phyloP scores from a whole-genome alignment of 2,329 filamentous ascomycete genomes.

The Xenoacremonium recifei region DNA sequence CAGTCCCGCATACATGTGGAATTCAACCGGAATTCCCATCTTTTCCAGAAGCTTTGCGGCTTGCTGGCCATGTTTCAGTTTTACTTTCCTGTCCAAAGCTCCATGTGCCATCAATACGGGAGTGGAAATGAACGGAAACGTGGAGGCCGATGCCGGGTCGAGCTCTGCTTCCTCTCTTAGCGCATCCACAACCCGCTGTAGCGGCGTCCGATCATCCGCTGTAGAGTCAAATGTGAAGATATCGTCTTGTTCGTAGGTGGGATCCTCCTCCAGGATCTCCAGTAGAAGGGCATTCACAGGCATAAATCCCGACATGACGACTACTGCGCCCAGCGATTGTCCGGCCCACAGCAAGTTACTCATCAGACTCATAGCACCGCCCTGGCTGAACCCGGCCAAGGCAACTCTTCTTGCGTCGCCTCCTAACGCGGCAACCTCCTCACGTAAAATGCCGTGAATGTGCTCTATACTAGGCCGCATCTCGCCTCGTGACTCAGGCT shows the following conservation, averaged over 20 bases:
- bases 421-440: slow-evolving; percentile 33
- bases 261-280: slow-evolving; percentile 9
- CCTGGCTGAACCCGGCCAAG: slow-evolving; percentile 53
- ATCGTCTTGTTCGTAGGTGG: slow-evolving; percentile 10
- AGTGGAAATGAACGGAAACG: slow-evolving; percentile 22
- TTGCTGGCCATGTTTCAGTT: slow-evolving; percentile 32
- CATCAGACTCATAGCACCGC: slow-evolving; percentile 46
- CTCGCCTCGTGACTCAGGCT: slow-evolving; percentile 27
- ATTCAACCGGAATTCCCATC: slow-evolving; percentile 34
- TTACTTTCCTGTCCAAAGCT: slow-evolving; percentile 40
- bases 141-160: background rate
- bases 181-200: slow-evolving; percentile 22
- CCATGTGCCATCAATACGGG: slow-evolving; percentile 49
- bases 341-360: slow-evolving; percentile 44
- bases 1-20: slow-evolving; percentile 38
- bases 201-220: slow-evolving; percentile 7
- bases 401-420: slow-evolving; percentile 39
- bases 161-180: slow-evolving; percentile 29
- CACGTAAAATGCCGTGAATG: slow-evolving; percentile 36
- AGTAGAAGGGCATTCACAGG: slow-evolving; percentile 37
- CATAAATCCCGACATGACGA: slow-evolving; percentile 47
- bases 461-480: slow-evolving; percentile 41
- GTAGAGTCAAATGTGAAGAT: slow-evolving; percentile 17
- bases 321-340: slow-evolving; percentile 32
- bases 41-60: slow-evolving; percentile 31